phyloP scores from a whole-genome alignment of 768 basidiomycete species.

The Kwoniella pini region DNA sequence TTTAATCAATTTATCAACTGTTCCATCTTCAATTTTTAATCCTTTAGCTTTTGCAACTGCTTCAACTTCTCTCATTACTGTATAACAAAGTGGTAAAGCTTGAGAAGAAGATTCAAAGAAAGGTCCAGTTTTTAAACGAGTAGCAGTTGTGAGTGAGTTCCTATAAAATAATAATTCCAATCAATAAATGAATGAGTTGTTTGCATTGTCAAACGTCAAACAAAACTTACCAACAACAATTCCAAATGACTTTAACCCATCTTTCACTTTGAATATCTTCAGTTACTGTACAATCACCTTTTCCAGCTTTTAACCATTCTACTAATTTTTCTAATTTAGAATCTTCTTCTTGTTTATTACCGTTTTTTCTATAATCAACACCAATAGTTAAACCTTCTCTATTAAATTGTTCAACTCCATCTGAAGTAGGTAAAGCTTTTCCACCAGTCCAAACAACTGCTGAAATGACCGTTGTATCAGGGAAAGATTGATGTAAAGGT shows the following conservation, averaged over 20 bases:
- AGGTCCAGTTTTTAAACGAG: conserved; percentile 42
- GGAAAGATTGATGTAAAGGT: conserved; percentile 47
- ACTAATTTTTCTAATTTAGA: conserved; percentile 39
- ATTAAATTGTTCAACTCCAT: conserved; percentile 51
- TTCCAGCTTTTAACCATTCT: conserved; percentile 30
- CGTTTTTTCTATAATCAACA: conserved; percentile 38
- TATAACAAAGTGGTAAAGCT: conserved; percentile 42
- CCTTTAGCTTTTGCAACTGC: conserved; percentile 51
- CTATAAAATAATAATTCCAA: conserved; percentile 5
- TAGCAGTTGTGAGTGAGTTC: conserved; percentile 50
- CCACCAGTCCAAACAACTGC: conserved; percentile 53
- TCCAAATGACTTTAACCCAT: conserved; percentile 55
- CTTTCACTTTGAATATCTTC: conserved; percentile 49
- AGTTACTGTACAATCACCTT: conserved; percentile 41
- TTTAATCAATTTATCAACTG: conserved; percentile 46
- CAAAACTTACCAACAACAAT: conserved; percentile 20
- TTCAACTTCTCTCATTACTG: conserved; percentile 47
- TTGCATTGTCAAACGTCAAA: too few species aligned
- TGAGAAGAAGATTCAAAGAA: conserved; percentile 45
- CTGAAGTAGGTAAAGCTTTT: conserved; percentile 21
- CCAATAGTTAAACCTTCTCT: conserved; percentile 49
- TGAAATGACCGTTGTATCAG: conserved; percentile 47
- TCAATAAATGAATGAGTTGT: neutral
- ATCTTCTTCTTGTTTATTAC: conserved; percentile 35
- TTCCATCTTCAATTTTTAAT: conserved; percentile 44